phyloP scores from a whole-genome alignment of 1,139 yeast species.

The Eremothecium coryli region DNA sequence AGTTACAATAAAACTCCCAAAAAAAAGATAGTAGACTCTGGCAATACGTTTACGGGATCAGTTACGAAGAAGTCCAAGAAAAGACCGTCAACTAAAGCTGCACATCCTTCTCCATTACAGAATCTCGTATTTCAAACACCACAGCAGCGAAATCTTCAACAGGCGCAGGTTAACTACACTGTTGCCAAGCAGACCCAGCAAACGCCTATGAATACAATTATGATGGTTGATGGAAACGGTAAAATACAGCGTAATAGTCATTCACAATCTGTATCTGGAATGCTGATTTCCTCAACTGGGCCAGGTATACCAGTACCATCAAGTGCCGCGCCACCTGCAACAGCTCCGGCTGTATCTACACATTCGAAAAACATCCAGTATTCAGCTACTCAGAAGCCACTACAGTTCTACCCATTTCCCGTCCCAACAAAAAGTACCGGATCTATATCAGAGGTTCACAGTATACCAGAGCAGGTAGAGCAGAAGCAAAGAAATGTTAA shows the following conservation, averaged over 20 bases:
- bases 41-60: constrained; percentile 6
- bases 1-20: constrained; percentile 31
- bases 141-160: constrained; percentile 14
- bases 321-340: not conserved
- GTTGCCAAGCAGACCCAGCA: constrained; percentile 11
- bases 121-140: constrained; percentile 29
- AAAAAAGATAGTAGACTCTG: constrained; percentile 17
- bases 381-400: constrained; percentile 28
- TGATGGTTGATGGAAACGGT: not conserved
- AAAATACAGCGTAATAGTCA: not conserved
- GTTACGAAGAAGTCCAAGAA: constrained; percentile 20
- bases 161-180: constrained; percentile 14
- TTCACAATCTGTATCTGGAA: not conserved
- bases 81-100: constrained; percentile 17
- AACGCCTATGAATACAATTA: constrained; percentile 7
- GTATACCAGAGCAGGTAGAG: constrained; percentile 5
- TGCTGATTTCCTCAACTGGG: not conserved
- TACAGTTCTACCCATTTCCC: constrained; percentile 28
- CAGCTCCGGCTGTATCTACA: not conserved
- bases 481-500: constrained; percentile 5
- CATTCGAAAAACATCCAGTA: constrained; percentile 5
- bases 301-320: not conserved
- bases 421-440: constrained; percentile 9
- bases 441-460: not conserved
- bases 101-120: constrained; percentile 29